phyloP scores from a whole-genome alignment of 2,329 filamentous ascomycete genomes.

The Raffaelea ambrosiae region DNA sequence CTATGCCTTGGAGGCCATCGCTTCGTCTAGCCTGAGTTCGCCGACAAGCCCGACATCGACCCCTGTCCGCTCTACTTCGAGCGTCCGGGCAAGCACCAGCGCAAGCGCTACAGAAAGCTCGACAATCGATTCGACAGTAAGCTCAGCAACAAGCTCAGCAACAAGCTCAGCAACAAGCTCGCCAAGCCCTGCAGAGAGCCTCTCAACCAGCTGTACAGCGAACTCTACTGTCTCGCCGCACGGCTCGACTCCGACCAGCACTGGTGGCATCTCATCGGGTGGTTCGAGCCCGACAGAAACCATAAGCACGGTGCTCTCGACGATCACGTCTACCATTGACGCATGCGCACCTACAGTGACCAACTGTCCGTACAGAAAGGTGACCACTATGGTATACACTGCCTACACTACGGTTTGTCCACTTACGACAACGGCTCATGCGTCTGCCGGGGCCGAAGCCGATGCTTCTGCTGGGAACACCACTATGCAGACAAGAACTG shows the following conservation, averaged over 20 bases:
- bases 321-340: slow-evolving; percentile 16
- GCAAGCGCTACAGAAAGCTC: background rate
- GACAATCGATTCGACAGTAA: background rate
- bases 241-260: no score
- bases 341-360: slow-evolving; percentile 19
- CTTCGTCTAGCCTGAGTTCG: background rate
- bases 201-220: no score
- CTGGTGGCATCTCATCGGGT: no score
- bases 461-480: background rate
- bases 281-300: no score
- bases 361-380: slow-evolving; percentile 17
- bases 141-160: background rate
- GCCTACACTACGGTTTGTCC: slow-evolving; percentile 31
- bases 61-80: slow-evolving; percentile 7
- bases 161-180: no score
- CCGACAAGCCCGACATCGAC: slow-evolving; percentile 2
- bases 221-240: no score
- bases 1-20: slow-evolving; percentile 14
- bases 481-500: background rate
- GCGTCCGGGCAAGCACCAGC: slow-evolving; percentile 6
- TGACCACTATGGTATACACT: slow-evolving; percentile 19
- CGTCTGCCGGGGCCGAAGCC: background rate
- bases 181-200: no score
- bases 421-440: background rate
- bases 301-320: slow-evolving; percentile 7